Evolutionary conservation across 2,329 filamentous ascomycete genomes (phyloP).

Genomic region (Fusarium fujikuroi): DNA sequence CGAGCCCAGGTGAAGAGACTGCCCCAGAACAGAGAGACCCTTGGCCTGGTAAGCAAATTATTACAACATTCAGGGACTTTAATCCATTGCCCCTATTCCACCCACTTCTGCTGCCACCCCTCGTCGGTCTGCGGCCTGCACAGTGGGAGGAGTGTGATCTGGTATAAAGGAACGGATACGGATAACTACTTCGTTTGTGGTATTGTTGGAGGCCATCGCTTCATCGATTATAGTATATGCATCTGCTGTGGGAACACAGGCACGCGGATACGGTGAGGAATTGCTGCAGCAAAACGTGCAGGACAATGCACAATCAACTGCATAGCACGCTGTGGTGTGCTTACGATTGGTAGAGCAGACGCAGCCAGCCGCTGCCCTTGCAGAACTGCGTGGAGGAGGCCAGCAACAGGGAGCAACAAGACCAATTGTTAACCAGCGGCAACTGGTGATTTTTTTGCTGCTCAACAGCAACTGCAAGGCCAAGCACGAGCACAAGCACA

Average conservation of each 20-base stretch:
- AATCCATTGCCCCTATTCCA: constrained; percentile 35
- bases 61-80: constrained; percentile 27
- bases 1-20: constrained; percentile 16
- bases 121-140: not conserved
- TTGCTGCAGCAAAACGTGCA: constrained; percentile 25
- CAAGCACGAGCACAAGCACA: constrained; percentile 10
- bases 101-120: constrained; percentile 32
- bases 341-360: constrained; percentile 41
- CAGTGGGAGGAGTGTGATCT: not conserved
- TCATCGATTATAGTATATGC: constrained; percentile 3
- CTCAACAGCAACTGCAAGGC: constrained; percentile 11
- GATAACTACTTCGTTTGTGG: not conserved
- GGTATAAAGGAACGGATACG: not conserved
- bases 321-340: constrained; percentile 31
- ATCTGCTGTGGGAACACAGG: constrained; percentile 25
- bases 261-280: constrained; percentile 30
- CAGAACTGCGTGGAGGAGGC: constrained; percentile 32
- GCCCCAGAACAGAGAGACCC: not conserved
- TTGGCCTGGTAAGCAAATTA: constrained; percentile 32
- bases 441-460: constrained; percentile 2
- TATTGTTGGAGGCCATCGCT: constrained; percentile 18
- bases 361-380: constrained; percentile 44
- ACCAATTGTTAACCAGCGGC: constrained; percentile 20
- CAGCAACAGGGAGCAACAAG: constrained; percentile 15
- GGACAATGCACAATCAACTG: constrained; percentile 30